Base-by-base conservation (phyloP, 805 yeast species). In the Yarrowia sp. region DNA sequence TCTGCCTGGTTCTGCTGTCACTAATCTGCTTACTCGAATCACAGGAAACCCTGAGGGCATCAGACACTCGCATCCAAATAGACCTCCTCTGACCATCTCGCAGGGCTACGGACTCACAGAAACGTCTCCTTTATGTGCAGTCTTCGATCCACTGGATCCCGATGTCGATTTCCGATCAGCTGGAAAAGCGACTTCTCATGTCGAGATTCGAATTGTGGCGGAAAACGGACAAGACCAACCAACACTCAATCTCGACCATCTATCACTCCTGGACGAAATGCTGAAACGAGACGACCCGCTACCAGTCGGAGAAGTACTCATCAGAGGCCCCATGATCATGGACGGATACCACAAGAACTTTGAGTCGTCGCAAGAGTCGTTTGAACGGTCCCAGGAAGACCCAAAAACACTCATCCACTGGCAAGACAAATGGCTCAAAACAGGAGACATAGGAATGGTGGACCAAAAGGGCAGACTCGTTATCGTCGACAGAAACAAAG, bases 301-400 rank as follows among this genome's bases (percentile, higher is more conserved):
- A n/a, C 48, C 66, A 10, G 46, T 75, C 24, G 87, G 87, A n/a
- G 88, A 84, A 68, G 71, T 84, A 40, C 75, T 80, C 67, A 71
- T 84, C n/a, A 70, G 83, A 22, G 88, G 88, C 1, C 82, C 85
- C 1, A 85, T 83, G 66, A 76, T 83, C 17, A 83, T 84, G 71
- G 66, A 71, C 46, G 78, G 79, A 24, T 84, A 84, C 72, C 84
- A 74, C 74, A 77, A 81, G 61, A 78, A 81, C 67, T 75, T 74
- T 4, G 80, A 80, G 62, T 85, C 83, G 52, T 82, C 85, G 1
- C 72, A 64, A 4, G 78, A 78, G 67, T 75, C 80, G 0, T 75
- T 84, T 64, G 83, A 80, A 16, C 17, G 38, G 19, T 51, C 58
- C 1, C n/a, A 16, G 65, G 46, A 48, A 30, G 41, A 51, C 16